These are phyloP conservation scores for Phlyctochytrium bullatum DNA, from an alignment of 192 early-diverging fungal species.

Conservation along the genomic window DNA sequence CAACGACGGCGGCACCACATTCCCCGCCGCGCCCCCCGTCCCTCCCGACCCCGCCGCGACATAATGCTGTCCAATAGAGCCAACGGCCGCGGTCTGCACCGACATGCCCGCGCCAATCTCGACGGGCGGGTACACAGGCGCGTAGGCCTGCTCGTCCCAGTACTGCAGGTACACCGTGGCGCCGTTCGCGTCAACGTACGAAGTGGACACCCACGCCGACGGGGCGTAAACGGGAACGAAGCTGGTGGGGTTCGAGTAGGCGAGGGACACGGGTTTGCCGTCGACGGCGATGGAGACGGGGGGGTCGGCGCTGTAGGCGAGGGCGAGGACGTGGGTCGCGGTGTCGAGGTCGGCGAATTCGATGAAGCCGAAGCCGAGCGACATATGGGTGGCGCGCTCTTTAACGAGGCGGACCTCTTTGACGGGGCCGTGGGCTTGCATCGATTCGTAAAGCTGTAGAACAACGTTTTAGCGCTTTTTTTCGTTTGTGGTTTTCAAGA, in stretches of 20 bases:
- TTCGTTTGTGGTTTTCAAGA: too few relatives aligned
- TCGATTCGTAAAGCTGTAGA: not conserved
- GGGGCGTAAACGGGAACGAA: conserved; percentile 64
- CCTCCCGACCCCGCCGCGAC: too few relatives aligned
- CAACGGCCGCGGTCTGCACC: conserved; percentile 22
- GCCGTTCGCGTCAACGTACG: conserved; percentile 21
- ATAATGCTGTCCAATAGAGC: too few relatives aligned
- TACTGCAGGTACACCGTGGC: conserved; percentile 47
- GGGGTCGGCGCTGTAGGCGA: not conserved
- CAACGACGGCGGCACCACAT: not conserved
- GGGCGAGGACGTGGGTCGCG: conserved; percentile 11
- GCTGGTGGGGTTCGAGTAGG: conserved; percentile 54
- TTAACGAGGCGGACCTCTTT: conserved; percentile 50
- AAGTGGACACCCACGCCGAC: conserved; percentile 54
- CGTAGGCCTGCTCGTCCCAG: conserved; percentile 64
- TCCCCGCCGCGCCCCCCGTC: too few relatives aligned
- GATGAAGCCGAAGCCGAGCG: conserved; percentile 64
- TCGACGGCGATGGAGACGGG: conserved; percentile 42
- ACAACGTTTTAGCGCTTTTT: not conserved
- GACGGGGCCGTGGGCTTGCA: conserved; percentile 4
- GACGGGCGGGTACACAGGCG: conserved; percentile 35
- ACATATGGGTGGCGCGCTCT: conserved; percentile 55
- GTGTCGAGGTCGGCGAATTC: conserved; percentile 44
- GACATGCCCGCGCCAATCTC: not conserved
- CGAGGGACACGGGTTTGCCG: conserved; percentile 33